A percentile compares a stretch with the other conserved stretches of the same genome.
Conservation (phyloP, 2,329 filamentous ascomycete species). For the Talaromyces sp. region DNA sequence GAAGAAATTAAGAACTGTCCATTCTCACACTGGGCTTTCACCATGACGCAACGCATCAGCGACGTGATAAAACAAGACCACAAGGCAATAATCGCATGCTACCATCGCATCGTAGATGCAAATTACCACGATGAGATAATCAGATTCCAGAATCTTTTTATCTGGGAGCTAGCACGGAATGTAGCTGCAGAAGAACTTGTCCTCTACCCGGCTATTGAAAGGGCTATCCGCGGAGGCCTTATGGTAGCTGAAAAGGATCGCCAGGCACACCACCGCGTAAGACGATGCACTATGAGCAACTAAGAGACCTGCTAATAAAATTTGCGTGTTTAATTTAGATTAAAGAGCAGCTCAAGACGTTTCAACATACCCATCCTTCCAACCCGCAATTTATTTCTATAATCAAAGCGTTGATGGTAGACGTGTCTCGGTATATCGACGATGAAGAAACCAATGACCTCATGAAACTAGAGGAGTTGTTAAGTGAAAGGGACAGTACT, state of each 20-base stretch:
- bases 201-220: constrained; percentile 51
- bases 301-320: neutral
- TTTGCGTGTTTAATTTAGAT: constrained; percentile 30
- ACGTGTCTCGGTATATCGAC: constrained; percentile 43
- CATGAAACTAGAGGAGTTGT: constrained; percentile 40
- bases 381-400: constrained; percentile 40
- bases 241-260: constrained; percentile 44
- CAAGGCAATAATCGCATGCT: constrained; percentile 36
- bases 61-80: constrained; percentile 40
- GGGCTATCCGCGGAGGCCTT: constrained; percentile 40
- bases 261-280: constrained; percentile 5
- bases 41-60: constrained; percentile 16
- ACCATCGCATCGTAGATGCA: constrained; percentile 38
- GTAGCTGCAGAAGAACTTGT: constrained; percentile 48
- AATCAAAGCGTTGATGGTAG: constrained; percentile 39
- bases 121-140: constrained; percentile 39
- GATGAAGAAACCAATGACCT: constrained; percentile 48
- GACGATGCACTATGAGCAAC: neutral
- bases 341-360: constrained; percentile 46
- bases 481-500: constrained; percentile 32
- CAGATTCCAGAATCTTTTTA: constrained; percentile 46
- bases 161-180: constrained; percentile 49
- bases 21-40: neutral
- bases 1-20: neutral
- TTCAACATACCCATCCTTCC: constrained; percentile 41